Base-by-base conservation (phyloP, 1,139 yeast species). In the Yarrowia galli region DNA sequence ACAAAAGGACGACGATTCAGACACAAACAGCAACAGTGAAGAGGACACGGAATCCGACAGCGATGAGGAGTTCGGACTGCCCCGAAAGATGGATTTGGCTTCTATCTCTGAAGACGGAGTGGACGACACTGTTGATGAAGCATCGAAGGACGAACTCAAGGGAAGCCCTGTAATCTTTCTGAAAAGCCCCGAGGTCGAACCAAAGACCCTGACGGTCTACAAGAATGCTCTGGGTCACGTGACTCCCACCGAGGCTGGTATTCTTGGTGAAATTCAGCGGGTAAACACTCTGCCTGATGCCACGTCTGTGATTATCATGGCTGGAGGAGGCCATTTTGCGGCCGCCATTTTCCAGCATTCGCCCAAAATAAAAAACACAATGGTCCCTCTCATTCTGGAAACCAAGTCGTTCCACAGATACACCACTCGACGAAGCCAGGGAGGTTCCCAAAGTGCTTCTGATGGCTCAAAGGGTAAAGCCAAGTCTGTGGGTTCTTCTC, bases 241-340 rank as follows among this genome's bases (percentile, higher is more conserved):
- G 63, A 85, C 89, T 72, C 78, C 81, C 35, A 76, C 79, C 8
- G 69, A 75, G 75, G 8, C 75, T 77, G 51, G 92, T 89, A 0
- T 73, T 23, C 78, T 75, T 35, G 79, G 84, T 2, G 77, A 86
- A 51, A 76, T 61, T 22, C 74, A 67, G 72, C 78, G 3, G 76
- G 84, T 75, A 73, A 77, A 54, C 71, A 75, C 4, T 35, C 51
- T 13, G 46, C 65, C 18, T 65, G 67, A 16, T 74, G 75, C 49
- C 81, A 83, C 68, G 70, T 91, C 91, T 3, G 97, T 97, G 1
- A 79, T 95, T 16, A 85, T 95, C 71, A 92, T 96, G 97, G 85
- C 95, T 69, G 98, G 98, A 13, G 98, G 99, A 63, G 99, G 99
- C 51, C 98, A 96, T 79, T 96, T 95, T 81, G 97, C 98, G 0